Evolutionary conservation across 192 early-diverging fungal species (phyloP).

Genomic region (Coemansia reversa): DNA sequence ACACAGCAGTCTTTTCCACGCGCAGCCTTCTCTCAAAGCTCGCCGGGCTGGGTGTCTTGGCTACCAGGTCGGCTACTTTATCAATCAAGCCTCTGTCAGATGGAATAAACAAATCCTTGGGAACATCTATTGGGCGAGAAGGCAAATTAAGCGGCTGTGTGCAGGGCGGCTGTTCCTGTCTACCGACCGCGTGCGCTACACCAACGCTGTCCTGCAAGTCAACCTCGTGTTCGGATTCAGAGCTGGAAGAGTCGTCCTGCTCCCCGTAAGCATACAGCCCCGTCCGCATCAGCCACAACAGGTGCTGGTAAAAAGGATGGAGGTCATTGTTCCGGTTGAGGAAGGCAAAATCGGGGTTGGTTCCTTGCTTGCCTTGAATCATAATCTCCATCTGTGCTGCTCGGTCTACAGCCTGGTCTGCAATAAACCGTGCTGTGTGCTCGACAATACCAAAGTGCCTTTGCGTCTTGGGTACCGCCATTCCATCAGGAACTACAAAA

Average conservation of each 20-base stretch:
- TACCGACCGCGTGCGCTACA: background rate
- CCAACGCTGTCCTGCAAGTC: background rate
- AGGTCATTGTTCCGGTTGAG: conserved; percentile 57
- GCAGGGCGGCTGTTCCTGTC: background rate
- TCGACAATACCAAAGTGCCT: conserved; percentile 69
- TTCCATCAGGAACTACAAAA: conserved; percentile 28
- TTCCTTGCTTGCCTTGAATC: conserved; percentile 72
- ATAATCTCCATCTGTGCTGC: conserved; percentile 66
- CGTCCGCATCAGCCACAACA: conserved; percentile 61
- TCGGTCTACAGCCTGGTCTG: conserved; percentile 45
- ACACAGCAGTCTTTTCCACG: conserved; percentile 24
- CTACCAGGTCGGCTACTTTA: conserved; percentile 26
- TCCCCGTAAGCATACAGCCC: conserved; percentile 57
- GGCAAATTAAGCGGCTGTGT: no score
- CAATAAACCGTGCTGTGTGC: conserved; percentile 67
- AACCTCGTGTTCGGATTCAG: conserved; percentile 8
- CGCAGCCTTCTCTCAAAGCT: conserved; percentile 24
- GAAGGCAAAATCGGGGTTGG: conserved; percentile 72
- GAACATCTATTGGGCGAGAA: conserved; percentile 1
- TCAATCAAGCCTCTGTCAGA: conserved; percentile 21
- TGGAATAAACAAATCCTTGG: conserved; percentile 14
- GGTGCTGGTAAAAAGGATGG: conserved; percentile 73
- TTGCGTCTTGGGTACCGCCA: conserved; percentile 52
- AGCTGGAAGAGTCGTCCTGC: conserved; percentile 14
- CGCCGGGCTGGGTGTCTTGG: conserved; percentile 15